Conservation (phyloP, 2,329 filamentous ascomycete species). For the Neoascochyta sp. region DNA sequence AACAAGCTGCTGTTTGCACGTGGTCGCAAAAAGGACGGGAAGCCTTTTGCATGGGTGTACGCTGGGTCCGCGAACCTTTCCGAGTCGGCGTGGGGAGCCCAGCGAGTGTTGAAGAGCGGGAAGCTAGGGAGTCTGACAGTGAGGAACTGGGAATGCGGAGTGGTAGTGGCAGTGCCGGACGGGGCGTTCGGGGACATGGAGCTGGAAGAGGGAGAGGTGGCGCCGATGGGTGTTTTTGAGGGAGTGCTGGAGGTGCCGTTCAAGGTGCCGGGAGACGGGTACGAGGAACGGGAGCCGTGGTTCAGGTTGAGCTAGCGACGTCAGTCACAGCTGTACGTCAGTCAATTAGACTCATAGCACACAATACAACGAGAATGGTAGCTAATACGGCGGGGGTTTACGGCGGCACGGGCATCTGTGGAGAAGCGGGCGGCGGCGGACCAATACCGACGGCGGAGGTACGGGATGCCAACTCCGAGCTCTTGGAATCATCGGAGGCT, state of each 20-base stretch:
- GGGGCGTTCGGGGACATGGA: constrained; percentile 11
- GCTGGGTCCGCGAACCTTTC: constrained; percentile 89
- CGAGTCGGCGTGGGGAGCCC: constrained; percentile 86
- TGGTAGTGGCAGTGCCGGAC: constrained; percentile 61
- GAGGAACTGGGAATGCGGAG: constrained; percentile 94
- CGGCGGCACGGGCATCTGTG: no score
- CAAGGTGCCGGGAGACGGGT: constrained; percentile 54
- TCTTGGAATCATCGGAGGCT: no score
- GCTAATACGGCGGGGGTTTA: no score
- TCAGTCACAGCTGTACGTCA: neutral
- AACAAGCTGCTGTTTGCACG: constrained; percentile 63
- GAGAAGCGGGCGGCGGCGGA: no score
- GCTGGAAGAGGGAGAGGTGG: constrained; percentile 11
- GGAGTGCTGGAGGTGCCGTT: constrained; percentile 62
- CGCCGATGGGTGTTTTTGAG: constrained; percentile 51
- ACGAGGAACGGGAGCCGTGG: constrained; percentile 47
- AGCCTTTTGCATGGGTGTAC: constrained; percentile 68
- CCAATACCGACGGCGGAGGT: no score
- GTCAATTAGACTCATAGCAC: no score
- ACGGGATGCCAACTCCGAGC: no score
- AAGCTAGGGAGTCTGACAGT: constrained; percentile 67
- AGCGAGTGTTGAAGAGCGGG: constrained; percentile 65
- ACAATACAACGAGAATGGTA: no score
- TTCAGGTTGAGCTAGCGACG: constrained; percentile 18
- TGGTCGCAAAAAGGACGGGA: constrained; percentile 24